Evolutionary conservation across 169 alveolate species (phyloP), one percentile per base, ranked within the genome.

Genomic region (Plasmodium sp.): DNA sequence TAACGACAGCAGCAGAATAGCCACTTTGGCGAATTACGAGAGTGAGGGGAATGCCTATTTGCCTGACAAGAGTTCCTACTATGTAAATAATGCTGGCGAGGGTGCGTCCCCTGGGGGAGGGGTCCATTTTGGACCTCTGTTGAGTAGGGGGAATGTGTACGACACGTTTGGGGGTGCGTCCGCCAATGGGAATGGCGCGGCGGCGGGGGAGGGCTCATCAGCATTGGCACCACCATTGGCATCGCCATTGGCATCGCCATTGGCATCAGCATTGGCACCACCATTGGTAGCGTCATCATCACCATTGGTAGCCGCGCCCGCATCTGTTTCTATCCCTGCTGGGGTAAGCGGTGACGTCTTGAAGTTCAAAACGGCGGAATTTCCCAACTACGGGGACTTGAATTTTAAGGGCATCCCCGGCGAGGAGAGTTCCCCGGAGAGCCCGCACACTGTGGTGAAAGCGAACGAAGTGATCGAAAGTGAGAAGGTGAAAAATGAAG

Each of bases 401-500:
- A 75, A 5, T 14, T 16, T 41, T n/a, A 41, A 34, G 43, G 56
- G 71, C 45, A 54, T 18, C 45, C 56, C 45, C 43, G 81, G 10
- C 22, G 33, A 31, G 31, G 83, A 56, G 5, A 14, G 4, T 34
- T 27, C 12, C 58, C 43, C 3, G 18, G 34, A 7, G 5, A 45
- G 62, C 22, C 16, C 2, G 12, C 5, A 45, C 45, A 62, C 43
- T 39, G 48, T 36, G 9, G n/a, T 71, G 41, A 88, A 88, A 16
- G 22, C 83, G 22, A 62, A 31, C 31, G 58, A 79, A 51, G 27
- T 81, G 18, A 33, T 34, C 31, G 72, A 88, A 73, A 88, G 71
- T 27, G 94, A 88, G 74, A 14, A 18, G 12, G 33, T 58, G 43
- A 43, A 88, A 51, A 80, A 62, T 43, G 62, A 85, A 39, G 81